A percentile compares a stretch with the other conserved stretches of the same genome.
Conservation (phyloP, 495 filamentous ascomycete species). For the Penicillium daleae region DNA sequence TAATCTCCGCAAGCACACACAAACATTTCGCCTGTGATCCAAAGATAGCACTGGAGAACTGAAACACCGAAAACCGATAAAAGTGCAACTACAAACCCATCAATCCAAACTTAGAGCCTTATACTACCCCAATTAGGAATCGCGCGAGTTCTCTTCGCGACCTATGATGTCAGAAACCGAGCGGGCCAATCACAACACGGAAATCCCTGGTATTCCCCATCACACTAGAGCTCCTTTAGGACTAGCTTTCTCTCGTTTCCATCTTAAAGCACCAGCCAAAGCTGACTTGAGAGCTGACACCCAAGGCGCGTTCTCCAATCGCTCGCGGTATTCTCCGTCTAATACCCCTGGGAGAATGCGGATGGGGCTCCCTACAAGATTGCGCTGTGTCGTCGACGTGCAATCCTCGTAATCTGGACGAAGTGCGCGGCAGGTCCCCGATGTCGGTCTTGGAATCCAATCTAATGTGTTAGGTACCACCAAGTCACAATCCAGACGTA, state of each 20-base stretch:
- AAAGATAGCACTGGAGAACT: slow-evolving; percentile 23
- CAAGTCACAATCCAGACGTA: neutral
- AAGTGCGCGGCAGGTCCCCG: neutral
- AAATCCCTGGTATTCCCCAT: neutral
- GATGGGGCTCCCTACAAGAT: neutral
- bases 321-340: neutral
- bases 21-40: slow-evolving; percentile 6
- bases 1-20: neutral
- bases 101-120: slow-evolving; percentile 12
- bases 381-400: neutral
- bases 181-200: slow-evolving; percentile 22
- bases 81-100: slow-evolving; percentile 18
- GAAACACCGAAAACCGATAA: slow-evolving; percentile 19
- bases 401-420: neutral
- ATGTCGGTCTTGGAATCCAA: neutral
- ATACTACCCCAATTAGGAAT: slow-evolving; percentile 25
- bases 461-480: neutral
- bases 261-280: neutral
- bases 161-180: slow-evolving; percentile 35
- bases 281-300: neutral
- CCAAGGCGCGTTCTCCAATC: neutral
- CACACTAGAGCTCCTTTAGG: neutral
- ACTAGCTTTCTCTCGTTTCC: neutral
- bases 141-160: slow-evolving; percentile 7
- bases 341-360: neutral